phyloP scores from a whole-genome alignment of 768 basidiomycete genomes.

The Mycena latifolia region DNA sequence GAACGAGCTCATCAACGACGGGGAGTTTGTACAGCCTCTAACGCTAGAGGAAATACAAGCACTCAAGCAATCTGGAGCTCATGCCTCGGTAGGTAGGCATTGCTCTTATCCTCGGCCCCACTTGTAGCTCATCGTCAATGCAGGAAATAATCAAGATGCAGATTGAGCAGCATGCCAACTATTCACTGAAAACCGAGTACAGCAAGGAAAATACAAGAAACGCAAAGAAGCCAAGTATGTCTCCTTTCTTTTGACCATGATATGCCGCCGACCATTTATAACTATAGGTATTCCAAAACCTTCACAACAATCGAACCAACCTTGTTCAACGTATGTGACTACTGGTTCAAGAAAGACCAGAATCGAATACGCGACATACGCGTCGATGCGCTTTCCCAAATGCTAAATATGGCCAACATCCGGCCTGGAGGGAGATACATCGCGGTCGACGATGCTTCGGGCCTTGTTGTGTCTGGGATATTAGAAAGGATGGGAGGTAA shows the following conservation, averaged over 20 bases:
- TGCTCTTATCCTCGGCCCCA: slow-evolving; percentile 7
- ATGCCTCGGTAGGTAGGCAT: slow-evolving; percentile 70
- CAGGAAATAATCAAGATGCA: slow-evolving; percentile 97
- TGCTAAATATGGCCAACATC: slow-evolving; percentile 86
- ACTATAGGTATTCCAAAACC: slow-evolving; percentile 82
- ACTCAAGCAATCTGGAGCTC: slow-evolving; percentile 84
- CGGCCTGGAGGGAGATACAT: slow-evolving; percentile 90
- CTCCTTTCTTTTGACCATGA: background rate
- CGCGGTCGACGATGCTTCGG: slow-evolving; percentile 93
- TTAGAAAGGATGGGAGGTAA: slow-evolving; percentile 89
- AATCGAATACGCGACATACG: slow-evolving; percentile 86
- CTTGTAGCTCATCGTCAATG: slow-evolving; percentile 30
- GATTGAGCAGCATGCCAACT: slow-evolving; percentile 93
- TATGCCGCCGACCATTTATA: background rate
- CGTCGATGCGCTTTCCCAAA: slow-evolving; percentile 89
- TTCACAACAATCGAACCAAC: slow-evolving; percentile 93
- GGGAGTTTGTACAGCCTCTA: slow-evolving; percentile 85
- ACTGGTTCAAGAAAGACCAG: slow-evolving; percentile 90
- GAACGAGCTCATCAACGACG: slow-evolving; percentile 95
- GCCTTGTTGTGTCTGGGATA: slow-evolving; percentile 86
- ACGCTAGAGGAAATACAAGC: slow-evolving; percentile 87
- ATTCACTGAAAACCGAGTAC: slow-evolving; percentile 95
- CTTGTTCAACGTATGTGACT: slow-evolving; percentile 87
- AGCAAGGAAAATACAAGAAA: slow-evolving; percentile 98
- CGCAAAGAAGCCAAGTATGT: slow-evolving; percentile 96